Conservation (phyloP, 2,329 filamentous ascomycete genomes). For the Fusarium domesticum region DNA sequence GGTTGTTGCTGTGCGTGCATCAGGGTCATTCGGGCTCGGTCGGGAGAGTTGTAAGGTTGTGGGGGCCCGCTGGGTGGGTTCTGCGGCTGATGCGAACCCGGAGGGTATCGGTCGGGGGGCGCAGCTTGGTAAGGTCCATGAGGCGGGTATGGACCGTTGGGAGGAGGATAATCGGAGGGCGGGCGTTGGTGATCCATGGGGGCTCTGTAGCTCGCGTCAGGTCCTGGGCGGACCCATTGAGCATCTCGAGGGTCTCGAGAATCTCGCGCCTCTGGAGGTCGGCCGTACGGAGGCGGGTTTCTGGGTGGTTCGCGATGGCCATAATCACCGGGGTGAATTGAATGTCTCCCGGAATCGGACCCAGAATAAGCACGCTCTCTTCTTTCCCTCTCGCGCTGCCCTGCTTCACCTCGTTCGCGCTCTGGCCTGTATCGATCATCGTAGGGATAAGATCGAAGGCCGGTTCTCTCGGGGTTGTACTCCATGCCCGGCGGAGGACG, state of each 20-base stretch:
- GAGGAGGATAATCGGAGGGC: conserved; percentile 48
- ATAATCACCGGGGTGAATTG: conserved; percentile 36
- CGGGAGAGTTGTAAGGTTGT: conserved; percentile 49
- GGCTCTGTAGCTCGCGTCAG: conserved; percentile 35
- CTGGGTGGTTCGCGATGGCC: conserved; percentile 45
- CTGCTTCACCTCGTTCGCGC: conserved; percentile 45
- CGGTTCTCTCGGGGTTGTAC: conserved; percentile 52
- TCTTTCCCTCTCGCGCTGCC: conserved; percentile 43
- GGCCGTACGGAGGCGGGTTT: conserved; percentile 45
- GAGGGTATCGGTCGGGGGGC: conserved; percentile 35
- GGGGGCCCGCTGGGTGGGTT: conserved; percentile 25
- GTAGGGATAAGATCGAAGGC: conserved; percentile 43
- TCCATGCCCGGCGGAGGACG: conserved; percentile 40
- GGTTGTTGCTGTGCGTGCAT: conserved; percentile 37
- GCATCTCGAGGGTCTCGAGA: conserved; percentile 34
- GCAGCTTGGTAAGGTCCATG: conserved; percentile 33
- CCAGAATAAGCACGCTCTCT: conserved; percentile 50
- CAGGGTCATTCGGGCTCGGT: conserved; percentile 45
- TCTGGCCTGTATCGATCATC: conserved; percentile 55
- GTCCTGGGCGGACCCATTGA: conserved; percentile 35
- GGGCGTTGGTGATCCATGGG: conserved; percentile 42
- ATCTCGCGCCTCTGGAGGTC: conserved; percentile 43
- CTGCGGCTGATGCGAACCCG: conserved; percentile 36
- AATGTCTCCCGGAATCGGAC: conserved; percentile 44
- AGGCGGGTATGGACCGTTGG: conserved; percentile 38